Conservation (phyloP, 441 rosid species). For the Pelargonium citronellum region DNA sequence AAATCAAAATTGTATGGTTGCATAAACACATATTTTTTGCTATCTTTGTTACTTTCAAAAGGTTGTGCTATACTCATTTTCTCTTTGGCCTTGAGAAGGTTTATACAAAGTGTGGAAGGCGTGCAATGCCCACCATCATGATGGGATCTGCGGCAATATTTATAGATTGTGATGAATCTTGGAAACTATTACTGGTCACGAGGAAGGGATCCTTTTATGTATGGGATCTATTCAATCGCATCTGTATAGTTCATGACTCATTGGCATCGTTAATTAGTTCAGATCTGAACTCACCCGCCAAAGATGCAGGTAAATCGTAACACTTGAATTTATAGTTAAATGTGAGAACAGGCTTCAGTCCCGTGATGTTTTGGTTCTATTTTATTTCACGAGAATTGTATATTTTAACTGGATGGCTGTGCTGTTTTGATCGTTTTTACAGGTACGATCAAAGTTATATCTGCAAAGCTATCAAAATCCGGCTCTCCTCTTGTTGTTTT, state of each 20-base stretch:
- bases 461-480: slow-evolving; percentile 83
- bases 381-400: not conserved
- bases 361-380: not conserved
- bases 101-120: slow-evolving; percentile 90
- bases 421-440: slow-evolving; percentile 12
- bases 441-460: slow-evolving; percentile 82
- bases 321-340: not conserved
- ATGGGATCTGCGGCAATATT: slow-evolving; percentile 90
- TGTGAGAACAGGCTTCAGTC: not conserved
- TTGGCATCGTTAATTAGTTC: slow-evolving; percentile 60
- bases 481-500: slow-evolving; percentile 90
- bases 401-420: slow-evolving; percentile 4
- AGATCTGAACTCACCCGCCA: slow-evolving; percentile 37
- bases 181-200: slow-evolving; percentile 83
- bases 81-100: slow-evolving; percentile 36
- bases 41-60: not conserved
- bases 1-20: not conserved
- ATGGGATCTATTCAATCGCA: slow-evolving; percentile 79
- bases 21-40: not conserved
- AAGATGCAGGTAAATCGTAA: slow-evolving; percentile 32
- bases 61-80: not conserved
- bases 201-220: slow-evolving; percentile 72
- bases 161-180: slow-evolving; percentile 81
- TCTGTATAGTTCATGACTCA: slow-evolving; percentile 70
- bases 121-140: slow-evolving; percentile 90